Base-by-base conservation (phyloP, 2,329 filamentous ascomycete species). In the Endoconidiophora polonica region DNA sequence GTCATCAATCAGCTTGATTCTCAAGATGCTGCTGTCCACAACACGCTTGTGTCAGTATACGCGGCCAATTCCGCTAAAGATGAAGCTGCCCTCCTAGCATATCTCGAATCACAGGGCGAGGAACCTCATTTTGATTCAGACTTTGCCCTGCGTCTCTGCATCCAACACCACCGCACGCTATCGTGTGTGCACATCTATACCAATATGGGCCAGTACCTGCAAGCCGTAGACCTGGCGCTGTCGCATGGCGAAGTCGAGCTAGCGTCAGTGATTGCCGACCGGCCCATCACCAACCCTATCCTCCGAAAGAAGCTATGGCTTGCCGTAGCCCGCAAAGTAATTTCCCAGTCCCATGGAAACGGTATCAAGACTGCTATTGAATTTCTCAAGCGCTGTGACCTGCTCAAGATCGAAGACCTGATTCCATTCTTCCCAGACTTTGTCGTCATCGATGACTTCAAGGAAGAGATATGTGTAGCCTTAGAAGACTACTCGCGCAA, bases 401-500 rank as follows among this genome's bases (percentile, higher is more conserved):
- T 96, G 10, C 76, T 98, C 45, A 82, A 83, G 55, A 98, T 98
- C 55, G 91, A 98, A 66, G 91, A 98, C 59, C 68, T 98, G 26
- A 96, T 98, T 39, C 91, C 91, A 0, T 95, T 98, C 69, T 98
- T 98, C 66, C 91, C 91, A 0, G 91, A 98, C 62, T 98, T 98
- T 61, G 87, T 96, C 22, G 84, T 96, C 47, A 96, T 98, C 55
- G 91, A 98, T 61, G 91, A 96, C 63, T 98, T 98, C 73, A 95
- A 96, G 62, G 88, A 96, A 55, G 91, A 98, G 62, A 96, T 98
- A 37, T 98, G 91, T 66, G 72, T 78, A 0, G 91, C 93, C 1
- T 73, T 98, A 1, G 91, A 98, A 64, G 85, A 93, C 55, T 98
- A 98, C 67, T 84, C 80, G 44, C 82, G 85, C 37, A 86, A 86